phyloP scores from a whole-genome alignment of 768 basidiomycete genomes.

The Termitomyces sp. region DNA sequence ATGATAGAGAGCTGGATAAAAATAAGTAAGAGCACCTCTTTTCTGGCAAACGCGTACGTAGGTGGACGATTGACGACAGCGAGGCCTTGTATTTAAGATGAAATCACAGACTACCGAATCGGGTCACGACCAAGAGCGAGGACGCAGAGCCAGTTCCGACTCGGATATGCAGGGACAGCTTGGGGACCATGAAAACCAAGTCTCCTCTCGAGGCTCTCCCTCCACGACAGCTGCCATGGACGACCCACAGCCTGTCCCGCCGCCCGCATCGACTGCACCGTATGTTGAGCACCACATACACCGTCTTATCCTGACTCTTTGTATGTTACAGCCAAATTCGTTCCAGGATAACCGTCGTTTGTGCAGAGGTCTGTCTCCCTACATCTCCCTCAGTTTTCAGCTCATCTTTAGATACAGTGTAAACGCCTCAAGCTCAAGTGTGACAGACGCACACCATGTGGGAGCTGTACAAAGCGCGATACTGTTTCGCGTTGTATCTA shows the following conservation, averaged over 20 bases:
- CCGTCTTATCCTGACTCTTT: not conserved
- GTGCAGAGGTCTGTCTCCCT: conserved; percentile 58
- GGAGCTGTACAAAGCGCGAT: conserved; percentile 76
- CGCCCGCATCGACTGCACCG: conserved; percentile 16
- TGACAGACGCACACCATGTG: conserved; percentile 75
- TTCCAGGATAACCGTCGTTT: conserved; percentile 77
- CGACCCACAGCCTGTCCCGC: conserved; percentile 10
- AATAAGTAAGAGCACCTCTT: conserved; percentile 12
- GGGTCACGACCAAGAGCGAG: conserved; percentile 10
- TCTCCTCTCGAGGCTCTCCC: conserved; percentile 5
- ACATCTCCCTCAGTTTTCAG: conserved; percentile 3
- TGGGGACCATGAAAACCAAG: conserved; percentile 15
- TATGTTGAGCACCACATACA: conserved; percentile 8
- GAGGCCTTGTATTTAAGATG: conserved; percentile 9
- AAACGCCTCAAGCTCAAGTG: conserved; percentile 87
- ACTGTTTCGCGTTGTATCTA: conserved; percentile 72
- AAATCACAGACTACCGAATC: conserved; percentile 15
- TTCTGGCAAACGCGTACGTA: conserved; percentile 5
- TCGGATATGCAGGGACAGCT: conserved; percentile 18
- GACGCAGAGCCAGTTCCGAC: conserved; percentile 15
- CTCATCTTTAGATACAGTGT: conserved; percentile 46
- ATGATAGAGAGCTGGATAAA: conserved; percentile 10
- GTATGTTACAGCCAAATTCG: conserved; percentile 53
- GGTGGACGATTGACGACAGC: conserved; percentile 4
- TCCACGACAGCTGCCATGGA: conserved; percentile 18